Evolutionary conservation across 352 stramenopile genomes (phyloP), one percentile per base, ranked within the genome.

Genomic region (Phytopythium cucurbitacearum): DNA sequence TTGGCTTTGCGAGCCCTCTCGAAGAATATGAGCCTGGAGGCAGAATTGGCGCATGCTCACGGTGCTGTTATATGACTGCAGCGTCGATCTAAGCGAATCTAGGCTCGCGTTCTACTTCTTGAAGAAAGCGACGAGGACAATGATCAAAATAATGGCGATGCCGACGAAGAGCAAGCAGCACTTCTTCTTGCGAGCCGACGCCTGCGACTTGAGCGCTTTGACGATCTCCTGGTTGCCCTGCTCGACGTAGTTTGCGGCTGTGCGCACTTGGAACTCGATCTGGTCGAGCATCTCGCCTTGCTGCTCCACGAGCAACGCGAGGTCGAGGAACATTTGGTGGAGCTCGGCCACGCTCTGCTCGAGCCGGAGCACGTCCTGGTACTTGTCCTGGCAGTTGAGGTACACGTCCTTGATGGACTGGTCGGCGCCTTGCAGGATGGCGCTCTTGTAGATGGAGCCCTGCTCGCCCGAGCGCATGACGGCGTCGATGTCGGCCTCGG

Each of bases 321-420:
- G 88, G 73, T 99, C 97, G 45, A 99, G 74, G 69, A 99, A 99
- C 96, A 99, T 99, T 85, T 99, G 96, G 69, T 99, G 94, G 28
- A 99, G 76, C 62, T 99, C 96, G 2, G 95, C 89, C 28, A 99
- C 97, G 60, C 79, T 97, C 55, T 97, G 85, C 70, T 99, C 97
- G 13, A 99, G 73, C 38, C 87, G 89, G 37, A 99, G 74, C 13
- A 99, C 95, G 67, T 99, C 97, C 56, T 98, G 89, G 78, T 99
- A 99, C 65, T 98, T 99, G 60, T 97, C 95, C 53, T 97, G 86
- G 39, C 97, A 96, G 60, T 98, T 94, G 52, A 95, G 68, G 65
- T 98, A 98, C 37, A 97, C 77, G 64, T 98, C 86, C 47, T 91
- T 83, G 51, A 97, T 90, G 35, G 82, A 77, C 35, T 73, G 64